Evolutionary conservation across 306 rosid genomes (phyloP), one percentile per base, ranked within the genome.

Genomic region (Sicyos edulis): DNA sequence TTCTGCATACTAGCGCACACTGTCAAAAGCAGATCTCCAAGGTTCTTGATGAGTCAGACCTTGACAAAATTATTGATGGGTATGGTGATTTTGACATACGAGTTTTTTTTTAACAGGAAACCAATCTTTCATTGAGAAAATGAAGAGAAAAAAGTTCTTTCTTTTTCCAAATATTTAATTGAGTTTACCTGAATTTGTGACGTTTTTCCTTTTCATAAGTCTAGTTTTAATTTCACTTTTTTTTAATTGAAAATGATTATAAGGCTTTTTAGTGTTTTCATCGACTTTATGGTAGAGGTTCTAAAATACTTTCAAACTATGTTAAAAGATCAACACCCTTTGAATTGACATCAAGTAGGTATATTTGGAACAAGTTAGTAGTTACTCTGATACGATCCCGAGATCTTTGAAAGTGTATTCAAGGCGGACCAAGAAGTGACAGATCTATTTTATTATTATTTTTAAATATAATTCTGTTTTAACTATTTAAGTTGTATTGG

Each of bases 21-120:
- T 88, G 97, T 82, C 96, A 87, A 84, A 83, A 62, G 71, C 98
- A 93, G 86, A 92, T 93, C 71, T 87, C 87, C 87, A 93, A 88
- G 83, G 76, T 93, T 75, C 89, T 93, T 10, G 97, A 91, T 0
- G 99, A 93, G 83, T 86, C 96, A 0, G 97, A 93, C 79, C 91
- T 93, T 75, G 97, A 91, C 79, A 81, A 78, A 84, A 88, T 93
- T 82, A 78, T 91, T 32, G 97, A 91, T 13, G 95, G 97, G 99
- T 93, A 88, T 75, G 88, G 9, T 44, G 17, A 11, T 65, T 65
- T 65, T 17, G n/a, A 65, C 11, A 10, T 64, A n/a, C 12, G 7
- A 10, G 71, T 19, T n/a, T n/a, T n/a, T n/a, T n/a, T n/a, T n/a
- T n/a, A n/a, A n/a, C n/a, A n/a, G n/a, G n/a, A n/a, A n/a, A n/a